These are phyloP conservation scores for Cladosporium sp. DNA, from an alignment of 2,329 filamentous ascomycete species.

Conservation along the genomic window DNA sequence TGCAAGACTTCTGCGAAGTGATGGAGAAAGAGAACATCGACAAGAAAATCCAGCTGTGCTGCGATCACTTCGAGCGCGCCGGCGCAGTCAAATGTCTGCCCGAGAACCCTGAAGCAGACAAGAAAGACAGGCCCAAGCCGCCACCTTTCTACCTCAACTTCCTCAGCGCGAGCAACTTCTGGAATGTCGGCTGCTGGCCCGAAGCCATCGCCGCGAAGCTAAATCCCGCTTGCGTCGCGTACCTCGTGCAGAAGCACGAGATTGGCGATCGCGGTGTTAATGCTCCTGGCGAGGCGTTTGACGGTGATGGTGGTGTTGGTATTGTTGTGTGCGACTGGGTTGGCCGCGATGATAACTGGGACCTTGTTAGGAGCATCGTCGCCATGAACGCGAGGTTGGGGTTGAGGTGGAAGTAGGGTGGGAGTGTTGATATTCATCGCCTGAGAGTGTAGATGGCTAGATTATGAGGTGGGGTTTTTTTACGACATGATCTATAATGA, in stretches of 20 bases:
- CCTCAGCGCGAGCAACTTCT: conserved; percentile 88
- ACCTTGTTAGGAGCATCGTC: conserved; percentile 80
- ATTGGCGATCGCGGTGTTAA: conserved; percentile 32
- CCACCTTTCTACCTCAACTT: conserved; percentile 85
- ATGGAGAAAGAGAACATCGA: conserved; percentile 71
- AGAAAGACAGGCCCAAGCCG: background rate
- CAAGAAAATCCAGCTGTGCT: conserved; percentile 74
- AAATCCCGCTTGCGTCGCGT: conserved; percentile 71
- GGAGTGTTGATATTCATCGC: background rate
- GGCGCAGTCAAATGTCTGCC: conserved; percentile 39
- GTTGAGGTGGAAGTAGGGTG: conserved; percentile 24
- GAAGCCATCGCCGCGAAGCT: conserved; percentile 85
- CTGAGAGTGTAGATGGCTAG: background rate
- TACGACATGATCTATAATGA: background rate
- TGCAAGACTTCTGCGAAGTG: conserved; percentile 96
- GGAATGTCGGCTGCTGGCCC: conserved; percentile 88
- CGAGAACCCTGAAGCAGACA: conserved; percentile 18
- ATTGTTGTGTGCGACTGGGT: conserved; percentile 95
- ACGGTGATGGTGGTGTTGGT: conserved; percentile 67
- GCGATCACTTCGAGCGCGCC: conserved; percentile 74
- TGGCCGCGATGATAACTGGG: conserved; percentile 83
- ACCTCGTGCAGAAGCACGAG: conserved; percentile 57
- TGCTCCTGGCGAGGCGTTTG: conserved; percentile 29
- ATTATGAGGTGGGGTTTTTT: background rate
- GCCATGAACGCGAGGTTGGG: conserved; percentile 68